Percentiles rank a stretch among this genome's conserved stretches.
Conservation (phyloP, 2,329 filamentous ascomycete genomes). For the Aspergillus aculeatus region DNA sequence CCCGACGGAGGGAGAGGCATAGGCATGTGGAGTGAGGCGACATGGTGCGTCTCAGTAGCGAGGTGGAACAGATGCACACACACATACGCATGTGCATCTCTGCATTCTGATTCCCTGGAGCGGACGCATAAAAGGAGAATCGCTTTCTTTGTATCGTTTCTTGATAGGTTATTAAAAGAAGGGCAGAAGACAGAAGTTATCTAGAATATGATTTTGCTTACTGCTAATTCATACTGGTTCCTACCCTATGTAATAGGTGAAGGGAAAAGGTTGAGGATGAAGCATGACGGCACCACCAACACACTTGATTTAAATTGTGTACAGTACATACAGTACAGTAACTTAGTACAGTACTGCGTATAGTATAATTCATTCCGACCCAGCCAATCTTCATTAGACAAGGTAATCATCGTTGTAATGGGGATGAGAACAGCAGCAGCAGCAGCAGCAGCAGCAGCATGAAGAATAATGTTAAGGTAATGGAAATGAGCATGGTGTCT, state of each 20-base stretch:
- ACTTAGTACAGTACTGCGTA: neutral
- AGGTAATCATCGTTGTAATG: neutral
- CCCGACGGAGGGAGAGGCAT: neutral
- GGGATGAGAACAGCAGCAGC: neutral
- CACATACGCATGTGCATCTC: neutral
- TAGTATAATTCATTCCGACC: neutral
- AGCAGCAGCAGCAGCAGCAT: neutral
- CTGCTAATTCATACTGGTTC: too few relatives aligned
- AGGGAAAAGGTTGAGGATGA: neutral
- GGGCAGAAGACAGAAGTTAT: too few relatives aligned
- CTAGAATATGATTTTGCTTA: too few relatives aligned
- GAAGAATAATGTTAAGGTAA: neutral
- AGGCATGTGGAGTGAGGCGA: slow-evolving; percentile 9
- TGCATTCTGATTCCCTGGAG: slow-evolving; percentile 3
- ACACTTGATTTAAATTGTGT: too few relatives aligned
- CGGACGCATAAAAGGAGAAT: neutral
- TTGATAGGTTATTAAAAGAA: too few relatives aligned
- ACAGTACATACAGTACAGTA: neutral
- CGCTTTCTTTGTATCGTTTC: neutral
- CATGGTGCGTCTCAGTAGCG: slow-evolving; percentile 12
- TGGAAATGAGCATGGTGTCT: neutral
- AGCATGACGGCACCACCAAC: neutral
- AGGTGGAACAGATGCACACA: slow-evolving; percentile 9
- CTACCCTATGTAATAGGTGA: neutral
- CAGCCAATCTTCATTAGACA: neutral